Conservation (phyloP, 1,284 basidiomycete genomes). For the Caloboletus firmus region DNA sequence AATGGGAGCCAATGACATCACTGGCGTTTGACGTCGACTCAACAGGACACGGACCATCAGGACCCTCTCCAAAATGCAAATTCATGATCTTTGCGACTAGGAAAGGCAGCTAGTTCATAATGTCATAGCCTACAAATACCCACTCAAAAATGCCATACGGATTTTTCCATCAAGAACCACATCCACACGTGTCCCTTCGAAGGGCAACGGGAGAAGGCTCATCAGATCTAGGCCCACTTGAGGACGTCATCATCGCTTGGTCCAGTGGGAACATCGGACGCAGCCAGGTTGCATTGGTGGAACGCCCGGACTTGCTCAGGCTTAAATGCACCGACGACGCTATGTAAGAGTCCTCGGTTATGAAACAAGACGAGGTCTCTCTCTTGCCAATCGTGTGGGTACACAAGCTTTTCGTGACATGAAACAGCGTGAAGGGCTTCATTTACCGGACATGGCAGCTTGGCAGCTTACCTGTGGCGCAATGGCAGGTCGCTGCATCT, state of each 20-base stretch:
- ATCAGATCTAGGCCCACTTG: conserved; percentile 39
- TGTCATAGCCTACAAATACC: conserved; percentile 14
- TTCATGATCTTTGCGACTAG: conserved; percentile 10
- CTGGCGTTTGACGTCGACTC: background rate
- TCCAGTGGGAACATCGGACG: conserved; percentile 53
- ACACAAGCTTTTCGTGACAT: conserved; percentile 42
- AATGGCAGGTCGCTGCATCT: conserved; percentile 74
- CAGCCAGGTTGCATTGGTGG: conserved; percentile 71
- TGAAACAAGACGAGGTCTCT: conserved; percentile 69
- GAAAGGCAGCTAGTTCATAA: conserved; percentile 9
- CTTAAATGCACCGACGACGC: conserved; percentile 68
- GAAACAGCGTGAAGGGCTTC: background rate
- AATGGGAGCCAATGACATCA: background rate
- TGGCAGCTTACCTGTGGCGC: conserved; percentile 48
- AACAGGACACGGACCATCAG: background rate
- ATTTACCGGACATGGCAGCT: background rate
- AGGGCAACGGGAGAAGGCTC: background rate
- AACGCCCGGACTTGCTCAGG: conserved; percentile 64
- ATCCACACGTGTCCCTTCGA: conserved; percentile 2
- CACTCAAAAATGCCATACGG: conserved; percentile 1
- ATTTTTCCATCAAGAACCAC: conserved; percentile 11
- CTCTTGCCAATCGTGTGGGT: conserved; percentile 61
- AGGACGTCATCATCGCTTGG: conserved; percentile 49
- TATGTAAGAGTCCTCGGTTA: conserved; percentile 72
- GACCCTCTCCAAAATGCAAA: conserved; percentile 6